A percentile compares a stretch with the other conserved stretches of the same genome.
These are phyloP conservation scores for Vaccinium macrocarpon DNA, from an alignment of 148 eudicot species.

Conservation along the genomic window DNA sequence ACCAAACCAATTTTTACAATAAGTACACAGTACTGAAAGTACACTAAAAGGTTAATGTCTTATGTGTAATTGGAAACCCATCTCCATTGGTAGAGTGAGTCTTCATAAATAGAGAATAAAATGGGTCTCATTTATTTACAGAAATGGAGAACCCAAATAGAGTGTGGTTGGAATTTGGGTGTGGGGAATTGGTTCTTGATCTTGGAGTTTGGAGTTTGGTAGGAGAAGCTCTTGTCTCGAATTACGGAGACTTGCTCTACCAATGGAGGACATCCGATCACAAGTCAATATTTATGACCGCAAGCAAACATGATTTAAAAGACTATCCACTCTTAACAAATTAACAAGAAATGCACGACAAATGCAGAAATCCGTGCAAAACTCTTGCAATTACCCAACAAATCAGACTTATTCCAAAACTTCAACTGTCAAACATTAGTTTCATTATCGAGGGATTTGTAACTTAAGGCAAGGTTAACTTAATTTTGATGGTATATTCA, in stretches of 20 bases:
- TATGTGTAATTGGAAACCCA: background rate
- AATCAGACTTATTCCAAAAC: background rate
- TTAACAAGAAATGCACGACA: background rate
- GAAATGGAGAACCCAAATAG: background rate
- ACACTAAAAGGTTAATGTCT: background rate
- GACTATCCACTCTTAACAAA: background rate
- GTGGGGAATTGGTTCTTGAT: background rate
- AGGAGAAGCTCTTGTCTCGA: background rate
- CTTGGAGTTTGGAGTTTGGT: background rate
- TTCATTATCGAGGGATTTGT: background rate
- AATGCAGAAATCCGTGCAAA: background rate
- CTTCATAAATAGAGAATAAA: background rate
- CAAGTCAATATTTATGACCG: background rate
- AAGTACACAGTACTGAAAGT: background rate
- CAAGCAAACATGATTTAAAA: background rate
- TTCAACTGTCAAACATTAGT: background rate
- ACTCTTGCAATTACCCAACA: background rate
- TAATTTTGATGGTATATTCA: background rate
- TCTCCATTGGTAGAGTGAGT: background rate
- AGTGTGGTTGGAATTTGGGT: background rate
- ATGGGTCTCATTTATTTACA: background rate
- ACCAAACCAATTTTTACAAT: background rate
- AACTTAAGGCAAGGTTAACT: background rate
- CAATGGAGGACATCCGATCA: background rate
- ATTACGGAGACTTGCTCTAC: too few species aligned